Evolutionary conservation across 495 filamentous ascomycete genomes (phyloP).

Genomic region (Zalerion maritima): DNA sequence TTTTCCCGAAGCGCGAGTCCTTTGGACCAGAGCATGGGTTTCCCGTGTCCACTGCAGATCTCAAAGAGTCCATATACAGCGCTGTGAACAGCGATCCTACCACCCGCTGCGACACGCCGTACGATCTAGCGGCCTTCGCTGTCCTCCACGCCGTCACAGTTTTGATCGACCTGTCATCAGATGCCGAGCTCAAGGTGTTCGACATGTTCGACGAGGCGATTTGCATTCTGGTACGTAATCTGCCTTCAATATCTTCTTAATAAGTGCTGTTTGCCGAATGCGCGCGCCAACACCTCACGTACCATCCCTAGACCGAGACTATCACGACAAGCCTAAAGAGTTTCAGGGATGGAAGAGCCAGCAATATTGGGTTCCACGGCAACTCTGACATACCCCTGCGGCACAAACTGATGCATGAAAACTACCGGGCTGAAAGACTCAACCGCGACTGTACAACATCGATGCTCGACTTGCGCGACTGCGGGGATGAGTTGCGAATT

Average conservation of each 20-base stretch:
- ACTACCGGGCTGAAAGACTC: conserved; percentile 32
- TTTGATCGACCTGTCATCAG: conserved; percentile 40
- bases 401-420: conserved; percentile 38
- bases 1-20: conserved; percentile 39
- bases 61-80: conserved; percentile 50
- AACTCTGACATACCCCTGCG: no score
- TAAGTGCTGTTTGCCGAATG: no score
- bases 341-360: no score
- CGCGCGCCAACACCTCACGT: no score
- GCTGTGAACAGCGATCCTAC: conserved; percentile 55
- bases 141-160: conserved; percentile 49
- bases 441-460: conserved; percentile 51
- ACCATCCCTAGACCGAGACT: no score
- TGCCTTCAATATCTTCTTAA: no score
- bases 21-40: no score
- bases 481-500: conserved; percentile 49
- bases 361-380: no score
- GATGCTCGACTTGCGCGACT: conserved; percentile 48
- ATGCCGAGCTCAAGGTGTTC: conserved; percentile 48
- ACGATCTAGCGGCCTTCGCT: conserved; percentile 48
- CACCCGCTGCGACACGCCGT: conserved; percentile 44
- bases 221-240: conserved; percentile 42
- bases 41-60: conserved; percentile 47
- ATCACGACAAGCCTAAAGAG: no score
- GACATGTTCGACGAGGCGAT: conserved; percentile 56